Evolutionary conservation across 768 basidiomycete species (phyloP).

Genomic region (Heimioporus sp.): DNA sequence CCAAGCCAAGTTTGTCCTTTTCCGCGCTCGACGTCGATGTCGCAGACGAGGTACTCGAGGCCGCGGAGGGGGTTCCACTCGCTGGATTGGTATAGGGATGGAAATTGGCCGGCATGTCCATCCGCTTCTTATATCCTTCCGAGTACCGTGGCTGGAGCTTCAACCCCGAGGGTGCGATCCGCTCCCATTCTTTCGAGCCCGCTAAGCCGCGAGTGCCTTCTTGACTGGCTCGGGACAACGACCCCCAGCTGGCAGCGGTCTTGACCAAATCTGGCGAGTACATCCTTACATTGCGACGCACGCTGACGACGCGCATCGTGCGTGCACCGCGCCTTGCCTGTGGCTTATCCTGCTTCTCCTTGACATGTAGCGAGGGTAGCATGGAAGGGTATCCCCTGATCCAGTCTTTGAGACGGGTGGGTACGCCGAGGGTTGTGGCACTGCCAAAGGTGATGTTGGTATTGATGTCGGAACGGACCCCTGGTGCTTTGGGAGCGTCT

Average conservation of each 20-base stretch:
- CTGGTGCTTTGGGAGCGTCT: conserved; percentile 47
- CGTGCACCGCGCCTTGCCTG: conserved; percentile 75
- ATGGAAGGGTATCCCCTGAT: conserved; percentile 85
- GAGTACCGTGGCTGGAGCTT: conserved; percentile 68
- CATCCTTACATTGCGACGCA: conserved; percentile 80
- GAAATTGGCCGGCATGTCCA: conserved; percentile 62
- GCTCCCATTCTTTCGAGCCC: conserved; percentile 72
- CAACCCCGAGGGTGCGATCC: conserved; percentile 61
- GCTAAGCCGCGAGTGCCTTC: conserved; percentile 38
- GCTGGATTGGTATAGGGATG: conserved; percentile 45
- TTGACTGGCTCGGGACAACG: conserved; percentile 29
- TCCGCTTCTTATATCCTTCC: conserved; percentile 72
- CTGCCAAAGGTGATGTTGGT: conserved; percentile 41
- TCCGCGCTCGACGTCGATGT: conserved; percentile 32
- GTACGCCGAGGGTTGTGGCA: conserved; percentile 65
- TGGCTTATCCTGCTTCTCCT: conserved; percentile 47
- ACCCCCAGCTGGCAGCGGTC: conserved; percentile 51
- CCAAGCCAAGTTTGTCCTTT: conserved; percentile 30
- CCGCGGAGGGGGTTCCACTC: conserved; percentile 36
- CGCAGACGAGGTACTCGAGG: conserved; percentile 42
- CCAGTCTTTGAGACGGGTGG: conserved; percentile 87
- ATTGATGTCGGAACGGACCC: conserved; percentile 26
- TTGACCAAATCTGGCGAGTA: conserved; percentile 86
- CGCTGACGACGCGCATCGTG: conserved; percentile 72
- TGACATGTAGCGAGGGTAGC: conserved; percentile 59